phyloP scores from a whole-genome alignment of 495 filamentous ascomycete species.

The Penicillium alfredii region DNA sequence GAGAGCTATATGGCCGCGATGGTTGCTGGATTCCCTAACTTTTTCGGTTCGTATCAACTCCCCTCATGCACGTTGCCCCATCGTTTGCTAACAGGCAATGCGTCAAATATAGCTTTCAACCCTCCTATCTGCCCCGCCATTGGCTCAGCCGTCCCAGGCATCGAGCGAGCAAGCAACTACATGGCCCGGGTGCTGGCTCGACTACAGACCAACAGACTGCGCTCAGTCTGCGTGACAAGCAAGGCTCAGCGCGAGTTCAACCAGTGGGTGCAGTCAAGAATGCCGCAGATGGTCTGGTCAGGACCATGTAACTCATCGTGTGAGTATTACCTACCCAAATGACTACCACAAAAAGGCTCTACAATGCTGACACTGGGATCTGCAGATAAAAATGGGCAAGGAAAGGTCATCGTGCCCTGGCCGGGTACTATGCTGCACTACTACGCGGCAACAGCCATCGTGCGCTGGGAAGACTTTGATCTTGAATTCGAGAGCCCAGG shows the following conservation, averaged over 20 bases:
- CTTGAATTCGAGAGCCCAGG: conserved; percentile 3
- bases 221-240: conserved; percentile 4
- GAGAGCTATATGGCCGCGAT: conserved; percentile 16
- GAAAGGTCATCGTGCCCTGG: conserved; percentile 11
- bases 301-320: conserved; percentile 12
- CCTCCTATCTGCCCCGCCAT: conserved; percentile 10
- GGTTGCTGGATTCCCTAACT: conserved; percentile 10
- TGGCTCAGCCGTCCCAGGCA: conserved; percentile 10
- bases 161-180: conserved; percentile 9
- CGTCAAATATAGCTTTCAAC: conserved; percentile 10
- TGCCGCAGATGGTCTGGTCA: conserved; percentile 11
- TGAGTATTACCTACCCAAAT: background rate
- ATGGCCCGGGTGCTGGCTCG: conserved; percentile 6
- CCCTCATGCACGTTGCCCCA: too few relatives aligned
- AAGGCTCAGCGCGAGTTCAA: conserved; percentile 6
- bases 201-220: conserved; percentile 7
- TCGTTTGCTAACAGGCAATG: background rate
- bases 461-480: conserved; percentile 14
- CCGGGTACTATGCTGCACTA: conserved; percentile 10
- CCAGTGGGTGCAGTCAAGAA: conserved; percentile 10
- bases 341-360: too few relatives aligned
- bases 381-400: conserved; percentile 9
- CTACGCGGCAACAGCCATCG: conserved; percentile 10
- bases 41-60: conserved; percentile 10
- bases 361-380: too few relatives aligned